Evolutionary conservation across 495 filamentous ascomycete species (phyloP), one percentile per base, ranked within the genome.

Genomic region (Xylaria curta): DNA sequence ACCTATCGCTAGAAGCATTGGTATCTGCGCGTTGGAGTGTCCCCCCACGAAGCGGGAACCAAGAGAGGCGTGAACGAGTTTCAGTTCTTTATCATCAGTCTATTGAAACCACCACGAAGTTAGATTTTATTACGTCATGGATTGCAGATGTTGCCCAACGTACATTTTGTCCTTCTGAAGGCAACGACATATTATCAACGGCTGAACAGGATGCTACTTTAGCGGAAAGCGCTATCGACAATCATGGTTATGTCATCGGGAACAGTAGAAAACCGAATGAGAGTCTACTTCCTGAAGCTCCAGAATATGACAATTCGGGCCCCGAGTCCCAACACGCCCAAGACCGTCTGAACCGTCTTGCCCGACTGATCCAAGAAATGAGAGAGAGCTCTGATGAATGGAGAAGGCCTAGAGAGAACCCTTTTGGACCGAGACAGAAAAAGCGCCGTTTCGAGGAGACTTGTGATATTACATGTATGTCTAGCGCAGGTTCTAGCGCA

Each of bases 71-170:
- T 12, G 13, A 24, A 24, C 38, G 21, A 28, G n/a, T 13, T 10
- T 4, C 10, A 0, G 4, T 17, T 12, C 3, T 24, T 26, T 38
- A 8, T 26, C 33, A 10, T 24, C 36, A 19, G 0, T 38, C 19
- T 21, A 1, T 62, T 26, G 21, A 42, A 17, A 7, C 3, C 15
- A 21, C n/a, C 36, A 10, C 36, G 6, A 62, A 38, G 7, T 17
- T 38, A 0, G 21, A 13, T 42, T 62, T 62, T 9, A 38, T 62
- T 13, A 24, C 44, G n/a, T 1, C 21, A 12, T 62, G 59, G 59
- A 10, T 62, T 21, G 59, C 33, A 44, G 59, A 62, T 42, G 59
- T 62, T 4, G 59, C 59, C 15, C 36, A 54, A 54, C 51, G 28
- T 54, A 28, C 9, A 26, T 54, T 28, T 9, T 26, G 28, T 24